Evolutionary conservation across 805 yeast species (phyloP), one percentile per base, ranked within the genome.

Genomic region (Teunomyces tritomae): DNA sequence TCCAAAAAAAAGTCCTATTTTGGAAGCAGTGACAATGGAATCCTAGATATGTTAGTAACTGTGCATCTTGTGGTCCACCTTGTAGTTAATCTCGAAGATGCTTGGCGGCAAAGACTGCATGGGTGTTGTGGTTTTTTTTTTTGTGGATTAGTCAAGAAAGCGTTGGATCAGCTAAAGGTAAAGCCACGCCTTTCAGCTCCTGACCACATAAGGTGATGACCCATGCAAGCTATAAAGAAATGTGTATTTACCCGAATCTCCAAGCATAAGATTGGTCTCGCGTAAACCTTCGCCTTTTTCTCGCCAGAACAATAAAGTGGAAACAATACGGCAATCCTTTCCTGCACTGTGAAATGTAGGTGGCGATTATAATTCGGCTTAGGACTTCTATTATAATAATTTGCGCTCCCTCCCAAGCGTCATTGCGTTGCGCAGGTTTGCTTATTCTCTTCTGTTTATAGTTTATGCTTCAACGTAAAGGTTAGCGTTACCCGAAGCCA

Each of bases 281-380:
- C 34, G 13, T 32, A 32, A 16, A 32, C 34, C 14, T 32, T 13
- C 34, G 34, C 17, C 14, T 13, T 32, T 32, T 14, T 3, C 14
- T 13, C 8, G 17, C 14, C 16, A n/a, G 16, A 32, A 32, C 34
- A 32, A 32, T 13, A 8, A 13, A 10, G 8, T 16, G 13, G n/a
- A 13, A 32, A 32, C 34, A 32, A 32, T 32, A n/a, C 16, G 34
- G 34, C 8, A 32, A 32, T 32, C 34, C 8, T 29, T 11, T 32
- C 34, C 34, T 32, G 34, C 34, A 32, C 34, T 13, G 17, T 13
- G 34, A 32, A 13, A 32, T 32, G 34, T 32, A 32, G 34, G 34
- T 32, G 34, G 34, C 34, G 34, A 32, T 32, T 32, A 32, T 32
- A 32, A 32, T 32, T 32, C 34, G 34, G 34, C 34, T 32, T 32